These are phyloP conservation scores for Discostella pseudostelligera DNA, from an alignment of 108 stramenopile genomes.

Conservation along the genomic window DNA sequence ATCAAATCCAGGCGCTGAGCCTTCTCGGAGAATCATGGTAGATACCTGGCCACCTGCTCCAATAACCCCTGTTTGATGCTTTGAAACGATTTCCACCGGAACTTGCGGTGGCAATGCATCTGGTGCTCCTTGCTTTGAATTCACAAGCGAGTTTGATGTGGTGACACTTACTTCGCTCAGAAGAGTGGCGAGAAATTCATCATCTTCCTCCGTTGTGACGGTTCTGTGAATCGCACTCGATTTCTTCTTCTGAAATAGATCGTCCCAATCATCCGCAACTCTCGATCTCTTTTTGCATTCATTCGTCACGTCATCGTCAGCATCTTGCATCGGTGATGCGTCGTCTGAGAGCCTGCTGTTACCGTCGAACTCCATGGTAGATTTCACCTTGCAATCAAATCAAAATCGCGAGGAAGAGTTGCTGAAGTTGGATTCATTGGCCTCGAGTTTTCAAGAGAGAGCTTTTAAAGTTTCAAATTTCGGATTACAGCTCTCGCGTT, in stretches of 20 bases:
- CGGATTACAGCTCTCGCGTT: too few relatives aligned
- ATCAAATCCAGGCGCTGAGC: neutral
- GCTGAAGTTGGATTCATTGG: too few relatives aligned
- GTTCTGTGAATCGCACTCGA: neutral
- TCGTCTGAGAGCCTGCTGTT: neutral
- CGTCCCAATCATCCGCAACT: constrained; percentile 6
- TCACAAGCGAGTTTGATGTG: neutral
- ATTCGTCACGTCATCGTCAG: neutral
- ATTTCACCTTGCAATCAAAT: too few relatives aligned
- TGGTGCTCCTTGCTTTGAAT: neutral
- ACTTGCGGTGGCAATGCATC: neutral
- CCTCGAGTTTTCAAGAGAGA: too few relatives aligned
- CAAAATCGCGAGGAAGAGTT: too few relatives aligned
- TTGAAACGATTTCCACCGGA: neutral
- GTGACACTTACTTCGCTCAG: neutral
- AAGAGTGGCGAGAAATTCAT: constrained; percentile 6
- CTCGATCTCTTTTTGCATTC: constrained; percentile 9
- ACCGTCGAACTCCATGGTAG: too few relatives aligned
- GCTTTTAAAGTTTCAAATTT: too few relatives aligned
- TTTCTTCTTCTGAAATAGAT: neutral
- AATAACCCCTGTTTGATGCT: neutral
- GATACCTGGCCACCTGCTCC: neutral
- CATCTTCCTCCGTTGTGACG: constrained; percentile 4
- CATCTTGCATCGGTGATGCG: neutral
- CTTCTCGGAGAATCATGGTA: neutral